Conservation (phyloP, 1,139 yeast genomes). For the Pichiaceae sp. region DNA sequence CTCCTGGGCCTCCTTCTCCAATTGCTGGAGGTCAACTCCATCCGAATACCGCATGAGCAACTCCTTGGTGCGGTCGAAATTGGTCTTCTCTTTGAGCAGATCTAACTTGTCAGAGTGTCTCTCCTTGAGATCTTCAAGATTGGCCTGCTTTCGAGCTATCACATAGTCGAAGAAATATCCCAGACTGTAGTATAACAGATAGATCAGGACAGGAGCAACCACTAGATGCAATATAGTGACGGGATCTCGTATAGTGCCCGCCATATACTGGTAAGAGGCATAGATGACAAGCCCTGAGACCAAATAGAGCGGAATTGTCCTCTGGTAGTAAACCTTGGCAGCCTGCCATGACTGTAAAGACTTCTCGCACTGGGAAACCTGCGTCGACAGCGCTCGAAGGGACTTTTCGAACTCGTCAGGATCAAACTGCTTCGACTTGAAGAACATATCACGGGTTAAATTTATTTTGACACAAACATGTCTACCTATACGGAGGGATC, state of each 20-base stretch:
- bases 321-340: slow-evolving; percentile 17
- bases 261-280: slow-evolving; percentile 19
- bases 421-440: slow-evolving; percentile 30
- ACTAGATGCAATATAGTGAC: slow-evolving; percentile 10
- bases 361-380: slow-evolving; percentile 31
- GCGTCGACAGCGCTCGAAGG: slow-evolving; percentile 33
- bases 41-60: slow-evolving; percentile 58
- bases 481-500: slow-evolving; percentile 15
- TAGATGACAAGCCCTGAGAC: slow-evolving; percentile 27
- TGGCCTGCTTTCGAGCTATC: slow-evolving; percentile 14
- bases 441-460: slow-evolving; percentile 6
- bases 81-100: slow-evolving; percentile 70
- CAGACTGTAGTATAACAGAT: slow-evolving; percentile 20
- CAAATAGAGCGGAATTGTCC: slow-evolving; percentile 22
- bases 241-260: slow-evolving; percentile 3
- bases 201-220: slow-evolving; percentile 27
- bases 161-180: slow-evolving; percentile 22
- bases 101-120: slow-evolving; percentile 57
- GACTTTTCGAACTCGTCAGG: slow-evolving; percentile 45
- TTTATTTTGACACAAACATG: slow-evolving; percentile 8
- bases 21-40: slow-evolving; percentile 26
- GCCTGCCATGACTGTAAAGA: slow-evolving; percentile 21
- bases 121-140: slow-evolving; percentile 33
- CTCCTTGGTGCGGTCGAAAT: slow-evolving; percentile 69
- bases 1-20: slow-evolving; percentile 21